Base-by-base conservation (phyloP, 768 basidiomycete species). In the Pulveroboletus sp. region DNA sequence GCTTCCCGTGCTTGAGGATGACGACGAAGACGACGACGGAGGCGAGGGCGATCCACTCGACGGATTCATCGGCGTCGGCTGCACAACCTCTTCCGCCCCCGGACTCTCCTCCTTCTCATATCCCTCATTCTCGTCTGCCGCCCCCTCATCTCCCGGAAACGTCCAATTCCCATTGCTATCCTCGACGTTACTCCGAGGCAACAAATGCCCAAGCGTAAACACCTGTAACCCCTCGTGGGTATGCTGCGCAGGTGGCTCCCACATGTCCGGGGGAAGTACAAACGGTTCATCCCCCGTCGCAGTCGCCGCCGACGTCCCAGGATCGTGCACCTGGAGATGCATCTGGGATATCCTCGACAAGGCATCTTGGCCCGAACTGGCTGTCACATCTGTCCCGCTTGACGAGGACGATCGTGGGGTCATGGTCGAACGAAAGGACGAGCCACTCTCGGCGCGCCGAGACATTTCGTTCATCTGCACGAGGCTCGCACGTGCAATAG, bases 381-480 rank as follows among this genome's bases (percentile, higher is more conserved):
- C 25, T 5, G 47, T 55, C 27, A 59, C 46, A 8, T 60, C 56
- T 10, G 53, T 44, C 24, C 46, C 57, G n/a, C 13, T 55, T 7
- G 60, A 53, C 8, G 60, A 45, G 7, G 61, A 31, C 20, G 60
- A 62, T 13, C 61, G 35, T 24, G 53, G 44, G 1, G 50, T 48
- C 40, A 50, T 32, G 41, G 44, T 62, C 19, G 71, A 60, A 17
- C 62, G 65, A 54, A 64, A 63, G 47, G 63, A 51, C 39, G 51
- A 1, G 0, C 55, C 60, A 46, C 69, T 75, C 57, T 76, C 75
- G 5, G 80, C 84, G 23, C 84, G 76, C 44, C 84, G 71, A 37
- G 85, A 85, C 54, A 86, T 78, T 61, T 89, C 87, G 67, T 82
- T 88, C 82, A 90, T 85, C 64, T 87, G 86, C 57, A 80, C 74